Base-by-base conservation (phyloP, 2,329 filamentous ascomycete species). In the Epichloe scottii region DNA sequence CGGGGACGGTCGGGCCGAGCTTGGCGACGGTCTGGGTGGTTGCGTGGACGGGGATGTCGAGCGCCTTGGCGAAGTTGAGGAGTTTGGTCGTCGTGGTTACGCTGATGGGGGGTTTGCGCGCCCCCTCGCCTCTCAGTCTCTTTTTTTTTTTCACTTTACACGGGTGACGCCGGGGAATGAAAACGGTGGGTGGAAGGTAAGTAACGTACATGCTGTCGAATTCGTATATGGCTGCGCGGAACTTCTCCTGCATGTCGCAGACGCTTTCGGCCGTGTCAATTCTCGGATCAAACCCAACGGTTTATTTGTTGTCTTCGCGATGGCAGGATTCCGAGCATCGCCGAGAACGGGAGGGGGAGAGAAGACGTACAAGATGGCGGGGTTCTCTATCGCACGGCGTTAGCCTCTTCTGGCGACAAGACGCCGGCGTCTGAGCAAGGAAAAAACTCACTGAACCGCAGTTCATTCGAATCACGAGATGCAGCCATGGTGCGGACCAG, bases 201-300 rank as follows among this genome's bases (percentile, higher is more conserved):
- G 23, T 30, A 2, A 30, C 72, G 53, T 73, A 87, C 82, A 96
- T 78, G 65, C 86, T 89, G 56, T 87, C 79, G 63, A 90, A 96
- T 63, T 94, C 84, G 70, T 84, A 79, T 60, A 97, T 95, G 51
- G 83, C 84, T 8, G 75, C 73, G 54, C 88, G 80, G 70, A 97
- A 97, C 67, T 89, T 94, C 59, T 96, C 91, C 71, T 97, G 91
- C 56, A 97, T 76, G 63, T 97, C 91, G 71, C 91, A 97, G 64
- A 97, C 80, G 62, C 90, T 96, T 96, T 51, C 23, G 17, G 6
- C 3, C 40, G 8, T 23, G 26, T n/a, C 15, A 12, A 12, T 45
- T 43, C 5, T 12, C 14, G 21, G 8, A n/a, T 14, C 6, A 23
- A 19, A 11, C 5, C 4, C 23, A 17, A 10, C 19, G 37, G 7